phyloP scores from a whole-genome alignment of 192 early-diverging fungal genomes.

The Coemansia sp. region DNA sequence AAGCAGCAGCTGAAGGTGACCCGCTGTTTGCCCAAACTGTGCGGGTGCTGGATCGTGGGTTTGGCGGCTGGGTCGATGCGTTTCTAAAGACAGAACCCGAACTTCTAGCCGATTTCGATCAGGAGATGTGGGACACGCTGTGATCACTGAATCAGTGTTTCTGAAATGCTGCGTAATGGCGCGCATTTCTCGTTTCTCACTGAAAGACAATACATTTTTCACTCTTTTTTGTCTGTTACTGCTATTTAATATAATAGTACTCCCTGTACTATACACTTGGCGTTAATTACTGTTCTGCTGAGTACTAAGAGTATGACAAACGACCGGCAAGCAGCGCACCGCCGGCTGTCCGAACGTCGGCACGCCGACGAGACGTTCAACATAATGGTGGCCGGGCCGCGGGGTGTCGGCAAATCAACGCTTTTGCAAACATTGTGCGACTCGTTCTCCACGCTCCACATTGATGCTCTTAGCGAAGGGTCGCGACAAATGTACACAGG shows the following conservation, averaged over 20 bases:
- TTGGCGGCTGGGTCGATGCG: conserved; percentile 62
- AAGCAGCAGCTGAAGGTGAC: conserved; percentile 5
- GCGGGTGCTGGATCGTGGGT: conserved; percentile 64
- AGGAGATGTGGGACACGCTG: conserved; percentile 48
- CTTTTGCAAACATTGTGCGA: conserved; percentile 69
- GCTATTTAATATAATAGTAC: too few species aligned
- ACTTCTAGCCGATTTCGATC: conserved; percentile 62
- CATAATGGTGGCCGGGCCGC: conserved; percentile 38
- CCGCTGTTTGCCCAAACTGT: conserved; percentile 49
- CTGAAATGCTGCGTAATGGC: too few species aligned
- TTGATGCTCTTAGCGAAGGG: conserved; percentile 31
- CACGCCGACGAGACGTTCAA: conserved; percentile 42
- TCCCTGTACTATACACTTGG: too few species aligned
- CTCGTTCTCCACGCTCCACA: conserved; percentile 41
- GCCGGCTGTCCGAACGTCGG: conserved; percentile 25
- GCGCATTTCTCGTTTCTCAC: too few species aligned
- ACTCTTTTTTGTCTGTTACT: too few species aligned
- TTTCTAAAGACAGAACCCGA: conserved; percentile 56
- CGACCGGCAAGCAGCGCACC: conserved; percentile 8
- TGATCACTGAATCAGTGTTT: background rate
- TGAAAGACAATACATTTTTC: too few species aligned
- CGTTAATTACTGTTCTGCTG: background rate
- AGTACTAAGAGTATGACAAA: background rate
- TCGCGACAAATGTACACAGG: conserved; percentile 13
- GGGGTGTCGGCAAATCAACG: conserved; percentile 72